Evolutionary conservation across 2,329 filamentous ascomycete genomes (phyloP).

Genomic region (Ambrosiella cleistominuta): DNA sequence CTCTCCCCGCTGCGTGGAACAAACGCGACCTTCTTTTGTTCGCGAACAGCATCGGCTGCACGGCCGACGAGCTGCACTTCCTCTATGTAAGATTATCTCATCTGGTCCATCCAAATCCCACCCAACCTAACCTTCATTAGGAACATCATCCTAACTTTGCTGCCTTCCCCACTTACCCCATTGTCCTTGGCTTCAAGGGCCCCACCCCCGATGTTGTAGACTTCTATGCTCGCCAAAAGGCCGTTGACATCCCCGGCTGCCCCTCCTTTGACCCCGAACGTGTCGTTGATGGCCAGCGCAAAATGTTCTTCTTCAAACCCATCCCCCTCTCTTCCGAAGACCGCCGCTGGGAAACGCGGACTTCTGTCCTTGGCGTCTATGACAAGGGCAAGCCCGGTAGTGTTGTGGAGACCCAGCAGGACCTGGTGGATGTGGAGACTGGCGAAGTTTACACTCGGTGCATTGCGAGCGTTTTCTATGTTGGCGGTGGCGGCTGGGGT

Average conservation of each 20-base stretch:
- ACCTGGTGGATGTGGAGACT: slow-evolving; percentile 51
- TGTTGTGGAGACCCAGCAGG: slow-evolving; percentile 62
- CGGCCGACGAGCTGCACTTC: slow-evolving; percentile 76
- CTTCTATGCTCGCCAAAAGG: slow-evolving; percentile 58
- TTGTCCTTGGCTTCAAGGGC: slow-evolving; percentile 71
- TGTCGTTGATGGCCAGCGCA: slow-evolving; percentile 70
- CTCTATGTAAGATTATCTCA: slow-evolving; percentile 50
- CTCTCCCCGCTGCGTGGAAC: slow-evolving; percentile 61
- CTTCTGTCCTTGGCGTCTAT: slow-evolving; percentile 68
- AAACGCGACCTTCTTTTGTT: slow-evolving; percentile 83
- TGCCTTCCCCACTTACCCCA: slow-evolving; percentile 76
- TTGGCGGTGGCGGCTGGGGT: slow-evolving; percentile 67
- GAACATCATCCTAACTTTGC: slow-evolving; percentile 76
- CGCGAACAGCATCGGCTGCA: slow-evolving; percentile 73
- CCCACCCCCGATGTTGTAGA: slow-evolving; percentile 60
- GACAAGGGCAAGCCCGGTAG: slow-evolving; percentile 76
- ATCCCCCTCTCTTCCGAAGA: slow-evolving; percentile 56
- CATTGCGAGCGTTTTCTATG: slow-evolving; percentile 57
- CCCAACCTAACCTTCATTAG: slow-evolving; percentile 24
- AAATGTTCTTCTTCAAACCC: slow-evolving; percentile 58
- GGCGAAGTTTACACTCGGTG: slow-evolving; percentile 37
- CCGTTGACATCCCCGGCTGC: slow-evolving; percentile 52
- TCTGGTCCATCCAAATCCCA: neutral
- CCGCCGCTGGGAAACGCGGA: slow-evolving; percentile 55
- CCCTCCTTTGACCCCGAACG: slow-evolving; percentile 58